A percentile compares a stretch with the other conserved stretches of the same genome.
phyloP scores from a whole-genome alignment of 2,329 filamentous ascomycete species.

The Lachnum nothofagi region DNA sequence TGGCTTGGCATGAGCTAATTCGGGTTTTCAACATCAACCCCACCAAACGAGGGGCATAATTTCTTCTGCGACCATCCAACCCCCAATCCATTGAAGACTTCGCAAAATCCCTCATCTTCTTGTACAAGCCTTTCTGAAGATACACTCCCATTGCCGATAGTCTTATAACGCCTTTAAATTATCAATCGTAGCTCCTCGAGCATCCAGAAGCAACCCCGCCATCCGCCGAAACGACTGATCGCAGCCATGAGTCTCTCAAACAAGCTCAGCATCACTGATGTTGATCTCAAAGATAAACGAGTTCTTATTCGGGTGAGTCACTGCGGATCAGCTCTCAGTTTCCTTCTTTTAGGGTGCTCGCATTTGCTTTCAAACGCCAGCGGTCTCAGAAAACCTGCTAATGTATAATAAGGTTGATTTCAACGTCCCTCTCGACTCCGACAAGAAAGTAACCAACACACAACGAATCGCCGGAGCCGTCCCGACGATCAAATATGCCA shows the following conservation, averaged over 20 bases:
- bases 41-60: slow-evolving; percentile 9
- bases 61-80: slow-evolving; percentile 20
- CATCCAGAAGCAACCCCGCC: too few relatives aligned
- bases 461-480: slow-evolving; percentile 96
- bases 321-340: neutral
- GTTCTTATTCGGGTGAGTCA: slow-evolving; percentile 87
- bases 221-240: slow-evolving; percentile 13
- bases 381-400: slow-evolving; percentile 1
- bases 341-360: too few relatives aligned
- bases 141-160: too few relatives aligned
- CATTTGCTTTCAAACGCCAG: too few relatives aligned
- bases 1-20: too few relatives aligned
- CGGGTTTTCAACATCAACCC: neutral
- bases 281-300: slow-evolving; percentile 96
- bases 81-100: slow-evolving; percentile 5
- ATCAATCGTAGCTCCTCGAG: too few relatives aligned
- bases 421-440: slow-evolving; percentile 96
- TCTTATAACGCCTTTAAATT: too few relatives aligned
- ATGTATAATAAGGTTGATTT: slow-evolving; percentile 75
- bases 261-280: slow-evolving; percentile 95
- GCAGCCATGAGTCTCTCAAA: slow-evolving; percentile 89
- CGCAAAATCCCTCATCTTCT: slow-evolving; percentile 15
- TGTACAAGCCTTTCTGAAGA: slow-evolving; percentile 3
- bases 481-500: slow-evolving; percentile 90
- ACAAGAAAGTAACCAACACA: slow-evolving; percentile 90